phyloP scores from a whole-genome alignment of 495 filamentous ascomycete species.

The Elaphomyces granulatus region DNA sequence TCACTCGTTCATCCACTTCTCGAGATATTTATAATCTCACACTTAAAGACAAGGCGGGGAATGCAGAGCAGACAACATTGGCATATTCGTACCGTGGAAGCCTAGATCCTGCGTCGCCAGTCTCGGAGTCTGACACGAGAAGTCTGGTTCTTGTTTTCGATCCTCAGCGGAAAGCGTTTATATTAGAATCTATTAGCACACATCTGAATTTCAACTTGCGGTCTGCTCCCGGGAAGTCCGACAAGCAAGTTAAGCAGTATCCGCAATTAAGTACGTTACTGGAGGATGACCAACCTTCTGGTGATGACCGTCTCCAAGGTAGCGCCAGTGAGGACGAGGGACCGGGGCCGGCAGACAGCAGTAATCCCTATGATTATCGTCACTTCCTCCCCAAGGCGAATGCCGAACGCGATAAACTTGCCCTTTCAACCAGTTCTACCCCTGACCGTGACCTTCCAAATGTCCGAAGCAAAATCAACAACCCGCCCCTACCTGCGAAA shows the following conservation, averaged over 20 bases:
- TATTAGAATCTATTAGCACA: slow-evolving; percentile 35
- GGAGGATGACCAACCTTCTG: slow-evolving; percentile 26
- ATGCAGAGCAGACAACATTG: slow-evolving; percentile 24
- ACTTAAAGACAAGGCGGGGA: slow-evolving; percentile 34
- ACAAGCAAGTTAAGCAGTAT: slow-evolving; percentile 32
- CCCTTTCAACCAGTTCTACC: slow-evolving; percentile 21
- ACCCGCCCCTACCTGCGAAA: slow-evolving; percentile 10
- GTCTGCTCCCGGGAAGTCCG: slow-evolving; percentile 32
- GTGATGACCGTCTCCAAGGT: slow-evolving; percentile 29
- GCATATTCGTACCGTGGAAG: slow-evolving; percentile 38
- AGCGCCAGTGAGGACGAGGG: slow-evolving; percentile 28
- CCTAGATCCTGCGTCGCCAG: slow-evolving; percentile 25
- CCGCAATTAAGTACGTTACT: slow-evolving; percentile 30
- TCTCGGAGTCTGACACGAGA: slow-evolving; percentile 18
- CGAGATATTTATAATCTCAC: slow-evolving; percentile 33
- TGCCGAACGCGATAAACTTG: slow-evolving; percentile 21
- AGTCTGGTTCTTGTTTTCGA: slow-evolving; percentile 40
- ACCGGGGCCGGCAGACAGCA: slow-evolving; percentile 31
- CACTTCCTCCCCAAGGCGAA: slow-evolving; percentile 38
- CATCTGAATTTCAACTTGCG: slow-evolving; percentile 44
- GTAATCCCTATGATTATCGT: slow-evolving; percentile 45
- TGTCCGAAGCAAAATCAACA: slow-evolving; percentile 1
- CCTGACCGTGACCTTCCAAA: slow-evolving; percentile 27
- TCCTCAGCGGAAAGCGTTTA: slow-evolving; percentile 32
- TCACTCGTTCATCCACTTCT: slow-evolving; percentile 25